These are phyloP conservation scores for Erythrobasidium hasegawianum DNA, from an alignment of 1,284 basidiomycete species.

Conservation along the genomic window DNA sequence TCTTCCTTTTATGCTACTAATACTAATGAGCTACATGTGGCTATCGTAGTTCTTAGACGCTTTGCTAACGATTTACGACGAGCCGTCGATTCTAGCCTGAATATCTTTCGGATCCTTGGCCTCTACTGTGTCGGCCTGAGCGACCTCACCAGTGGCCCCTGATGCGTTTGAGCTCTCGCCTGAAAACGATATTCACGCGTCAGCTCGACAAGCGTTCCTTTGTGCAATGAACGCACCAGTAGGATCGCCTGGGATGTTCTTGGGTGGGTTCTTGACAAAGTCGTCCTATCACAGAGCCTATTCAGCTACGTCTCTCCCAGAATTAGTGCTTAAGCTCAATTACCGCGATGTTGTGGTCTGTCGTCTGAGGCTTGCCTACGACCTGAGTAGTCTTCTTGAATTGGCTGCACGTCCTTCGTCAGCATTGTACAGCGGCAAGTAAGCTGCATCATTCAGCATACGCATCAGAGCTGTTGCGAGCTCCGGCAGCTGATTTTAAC, in stretches of 20 bases:
- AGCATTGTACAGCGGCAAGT: not conserved
- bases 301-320: not conserved
- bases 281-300: slow-evolving; percentile 8
- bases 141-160: not conserved
- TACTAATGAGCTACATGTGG: not conserved
- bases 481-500: not conserved
- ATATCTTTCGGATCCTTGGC: slow-evolving; percentile 30
- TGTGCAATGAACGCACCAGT: not conserved
- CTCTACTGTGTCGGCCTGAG: slow-evolving; percentile 12
- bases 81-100: slow-evolving; percentile 10
- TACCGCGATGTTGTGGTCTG: slow-evolving; percentile 29
- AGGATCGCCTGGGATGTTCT: slow-evolving; percentile 11
- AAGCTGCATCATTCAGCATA: not conserved
- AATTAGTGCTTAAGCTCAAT: not conserved
- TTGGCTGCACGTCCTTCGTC: not conserved
- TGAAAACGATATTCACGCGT: not conserved
- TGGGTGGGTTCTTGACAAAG: slow-evolving; percentile 29
- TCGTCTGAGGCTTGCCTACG: slow-evolving; percentile 26
- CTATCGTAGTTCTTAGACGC: not conserved
- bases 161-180: slow-evolving; percentile 2
- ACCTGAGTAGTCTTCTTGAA: slow-evolving; percentile 35
- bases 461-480: slow-evolving; percentile 6
- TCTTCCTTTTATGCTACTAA: not conserved
- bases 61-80: not conserved
- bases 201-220: not conserved